Evolutionary conservation across 164 flowering plant genomes (phyloP).

Genomic region (Nymphaea colorata): DNA sequence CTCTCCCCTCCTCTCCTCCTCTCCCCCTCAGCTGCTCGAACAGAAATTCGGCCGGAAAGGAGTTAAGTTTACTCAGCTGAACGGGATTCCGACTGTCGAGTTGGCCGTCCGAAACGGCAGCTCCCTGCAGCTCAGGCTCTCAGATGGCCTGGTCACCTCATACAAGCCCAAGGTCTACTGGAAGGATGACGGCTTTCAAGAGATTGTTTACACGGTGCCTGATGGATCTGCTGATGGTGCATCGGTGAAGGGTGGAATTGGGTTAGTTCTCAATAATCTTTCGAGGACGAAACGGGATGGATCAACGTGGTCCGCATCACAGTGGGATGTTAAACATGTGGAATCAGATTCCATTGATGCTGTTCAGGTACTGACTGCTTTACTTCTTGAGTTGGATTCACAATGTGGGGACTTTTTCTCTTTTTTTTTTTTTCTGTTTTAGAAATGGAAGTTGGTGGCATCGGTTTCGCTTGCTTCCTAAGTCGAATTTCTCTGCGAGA

Average conservation of each 20-base stretch:
- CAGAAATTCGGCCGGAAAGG: conserved; percentile 79
- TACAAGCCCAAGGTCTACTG: conserved; percentile 83
- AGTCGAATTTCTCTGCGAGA: too few relatives aligned
- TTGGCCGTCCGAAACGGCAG: conserved; percentile 83
- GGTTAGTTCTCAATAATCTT: conserved; percentile 55
- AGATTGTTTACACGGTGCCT: conserved; percentile 62
- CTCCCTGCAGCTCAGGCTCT: conserved; percentile 42
- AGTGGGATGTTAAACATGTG: conserved; percentile 67
- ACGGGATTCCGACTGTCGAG: conserved; percentile 30
- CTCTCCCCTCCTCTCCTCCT: conserved; percentile 1
- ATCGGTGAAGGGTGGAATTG: conserved; percentile 56
- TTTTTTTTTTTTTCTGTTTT: too few relatives aligned
- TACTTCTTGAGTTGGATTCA: not conserved
- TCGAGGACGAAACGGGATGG: conserved; percentile 22
- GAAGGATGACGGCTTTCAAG: conserved; percentile 81
- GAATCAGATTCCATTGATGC: conserved; percentile 90
- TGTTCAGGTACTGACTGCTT: conserved; percentile 46
- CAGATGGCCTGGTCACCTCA: conserved; percentile 64
- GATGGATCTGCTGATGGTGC: conserved; percentile 9
- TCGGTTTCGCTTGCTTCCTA: too few relatives aligned
- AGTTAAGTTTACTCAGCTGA: conserved; percentile 45
- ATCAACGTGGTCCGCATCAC: conserved; percentile 18
- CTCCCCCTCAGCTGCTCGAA: conserved; percentile 24
- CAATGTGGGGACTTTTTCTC: not conserved
- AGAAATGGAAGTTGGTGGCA: too few relatives aligned